Evolutionary conservation across 768 basidiomycete genomes (phyloP).

Genomic region (Amanita phalloides): DNA sequence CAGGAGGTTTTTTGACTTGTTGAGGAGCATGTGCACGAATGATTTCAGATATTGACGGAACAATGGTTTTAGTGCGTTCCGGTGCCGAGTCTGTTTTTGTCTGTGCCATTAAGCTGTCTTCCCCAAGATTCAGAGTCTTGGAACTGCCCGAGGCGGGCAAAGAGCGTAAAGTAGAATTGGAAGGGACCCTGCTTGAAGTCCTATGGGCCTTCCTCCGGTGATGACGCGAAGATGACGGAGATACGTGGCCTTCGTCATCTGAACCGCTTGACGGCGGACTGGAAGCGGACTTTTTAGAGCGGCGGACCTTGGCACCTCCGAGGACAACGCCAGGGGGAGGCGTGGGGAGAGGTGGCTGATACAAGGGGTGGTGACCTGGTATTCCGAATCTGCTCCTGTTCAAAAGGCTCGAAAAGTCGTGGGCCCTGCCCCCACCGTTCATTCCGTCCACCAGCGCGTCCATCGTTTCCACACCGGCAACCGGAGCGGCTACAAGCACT

Average conservation of each 20-base stretch:
- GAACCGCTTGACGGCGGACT: slow-evolving; percentile 31
- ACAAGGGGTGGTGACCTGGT: slow-evolving; percentile 59
- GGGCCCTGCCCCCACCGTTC: slow-evolving; percentile 63
- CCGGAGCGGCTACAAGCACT: slow-evolving; percentile 65
- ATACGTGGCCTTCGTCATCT: slow-evolving; percentile 33
- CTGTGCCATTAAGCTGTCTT: slow-evolving; percentile 10
- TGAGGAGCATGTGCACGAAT: slow-evolving; percentile 72
- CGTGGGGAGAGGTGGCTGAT: slow-evolving; percentile 74
- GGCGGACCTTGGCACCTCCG: slow-evolving; percentile 35
- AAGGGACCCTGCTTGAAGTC: slow-evolving; percentile 18
- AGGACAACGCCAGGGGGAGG: slow-evolving; percentile 75
- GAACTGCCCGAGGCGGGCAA: slow-evolving; percentile 3
- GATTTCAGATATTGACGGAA: slow-evolving; percentile 83
- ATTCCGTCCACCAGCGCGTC: slow-evolving; percentile 85
- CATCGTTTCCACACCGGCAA: slow-evolving; percentile 76
- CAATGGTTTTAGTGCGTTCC: slow-evolving; percentile 35
- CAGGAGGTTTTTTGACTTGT: slow-evolving; percentile 37
- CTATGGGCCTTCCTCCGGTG: slow-evolving; percentile 23
- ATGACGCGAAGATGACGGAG: slow-evolving; percentile 14
- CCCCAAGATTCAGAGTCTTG: slow-evolving; percentile 9
- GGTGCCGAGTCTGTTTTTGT: slow-evolving; percentile 13
- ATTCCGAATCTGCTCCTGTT: slow-evolving; percentile 45
- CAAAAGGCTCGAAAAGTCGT: slow-evolving; percentile 26
- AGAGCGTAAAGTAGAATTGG: slow-evolving; percentile 10
- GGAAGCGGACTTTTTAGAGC: slow-evolving; percentile 19